These are phyloP conservation scores for Solanum aculeatissimum DNA, from an alignment of 305 asterid genomes.

Conservation along the genomic window DNA sequence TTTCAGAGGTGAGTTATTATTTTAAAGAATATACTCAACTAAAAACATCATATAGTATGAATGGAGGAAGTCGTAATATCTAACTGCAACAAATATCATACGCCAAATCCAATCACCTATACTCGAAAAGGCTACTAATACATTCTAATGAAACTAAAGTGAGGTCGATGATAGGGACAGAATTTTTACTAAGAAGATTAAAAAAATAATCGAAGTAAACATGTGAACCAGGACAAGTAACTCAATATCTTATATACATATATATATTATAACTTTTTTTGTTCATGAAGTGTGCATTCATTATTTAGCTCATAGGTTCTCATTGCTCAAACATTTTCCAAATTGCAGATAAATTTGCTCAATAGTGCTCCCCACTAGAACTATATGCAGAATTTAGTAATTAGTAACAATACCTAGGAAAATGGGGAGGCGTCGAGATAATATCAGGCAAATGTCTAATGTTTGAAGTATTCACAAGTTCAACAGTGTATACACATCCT, in stretches of 20 bases:
- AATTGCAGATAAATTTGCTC: not conserved
- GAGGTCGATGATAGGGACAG: not conserved
- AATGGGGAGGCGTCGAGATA: not conserved
- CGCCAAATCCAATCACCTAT: not conserved
- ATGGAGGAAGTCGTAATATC: not conserved
- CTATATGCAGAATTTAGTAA: not conserved
- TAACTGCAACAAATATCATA: not conserved
- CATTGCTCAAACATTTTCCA: not conserved
- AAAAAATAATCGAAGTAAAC: not conserved
- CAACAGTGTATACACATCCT: not conserved
- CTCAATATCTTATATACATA: too few relatives aligned
- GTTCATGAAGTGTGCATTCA: not conserved
- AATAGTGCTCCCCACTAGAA: not conserved
- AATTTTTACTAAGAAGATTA: not conserved
- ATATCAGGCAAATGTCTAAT: not conserved
- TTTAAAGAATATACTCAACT: not conserved
- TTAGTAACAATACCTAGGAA: not conserved
- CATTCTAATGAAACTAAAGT: not conserved
- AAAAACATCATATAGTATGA: not conserved
- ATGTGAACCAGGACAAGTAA: not conserved
- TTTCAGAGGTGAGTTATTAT: too few relatives aligned
- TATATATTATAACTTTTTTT: too few relatives aligned
- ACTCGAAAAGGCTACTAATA: not conserved
- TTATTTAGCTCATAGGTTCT: not conserved
- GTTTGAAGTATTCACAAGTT: not conserved